Percentiles rank a stretch among this genome's conserved stretches.
These are phyloP conservation scores for Pisolithus albus DNA, from an alignment of 768 basidiomycete species.

Conservation along the genomic window DNA sequence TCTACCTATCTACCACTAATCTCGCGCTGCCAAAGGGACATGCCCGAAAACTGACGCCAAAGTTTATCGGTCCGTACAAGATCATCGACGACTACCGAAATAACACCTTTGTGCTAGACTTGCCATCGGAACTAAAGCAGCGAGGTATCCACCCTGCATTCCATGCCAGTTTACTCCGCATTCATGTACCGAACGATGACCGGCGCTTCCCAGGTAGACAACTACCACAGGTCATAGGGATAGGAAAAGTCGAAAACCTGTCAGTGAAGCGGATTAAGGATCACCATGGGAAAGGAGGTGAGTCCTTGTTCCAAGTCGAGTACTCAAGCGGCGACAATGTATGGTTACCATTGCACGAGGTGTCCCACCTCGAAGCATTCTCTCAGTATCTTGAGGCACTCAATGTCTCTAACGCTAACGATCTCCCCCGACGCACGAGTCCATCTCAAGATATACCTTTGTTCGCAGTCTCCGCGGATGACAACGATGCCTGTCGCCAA, in stretches of 20 bases:
- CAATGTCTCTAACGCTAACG: not conserved
- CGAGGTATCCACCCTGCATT: slow-evolving; percentile 27
- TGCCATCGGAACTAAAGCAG: slow-evolving; percentile 22
- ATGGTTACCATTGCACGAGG: slow-evolving; percentile 26
- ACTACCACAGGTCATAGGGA: slow-evolving; percentile 15
- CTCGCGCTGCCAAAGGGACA: slow-evolving; percentile 24
- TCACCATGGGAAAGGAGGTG: slow-evolving; percentile 21
- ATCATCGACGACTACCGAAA: slow-evolving; percentile 15
- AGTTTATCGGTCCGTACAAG: slow-evolving; percentile 30
- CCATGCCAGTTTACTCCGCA: slow-evolving; percentile 26
- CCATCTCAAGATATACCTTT: not conserved
- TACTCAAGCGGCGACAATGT: slow-evolving; percentile 30
- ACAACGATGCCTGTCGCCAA: not conserved
- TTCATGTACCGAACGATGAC: slow-evolving; percentile 31
- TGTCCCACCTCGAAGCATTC: slow-evolving; percentile 14
- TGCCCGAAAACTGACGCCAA: slow-evolving; percentile 29
- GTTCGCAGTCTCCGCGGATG: not conserved
- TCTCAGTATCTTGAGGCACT: slow-evolving; percentile 18
- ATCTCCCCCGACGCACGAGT: not conserved
- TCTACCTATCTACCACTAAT: slow-evolving; percentile 32
- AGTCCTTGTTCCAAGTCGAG: slow-evolving; percentile 25
- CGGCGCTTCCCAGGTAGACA: slow-evolving; percentile 23
- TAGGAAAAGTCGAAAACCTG: slow-evolving; percentile 21
- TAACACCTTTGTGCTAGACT: slow-evolving; percentile 19
- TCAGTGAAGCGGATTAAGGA: slow-evolving; percentile 18